Evolutionary conservation across 2,329 filamentous ascomycete genomes (phyloP), one percentile per base, ranked within the genome.

Genomic region (Passalora sequoiae): DNA sequence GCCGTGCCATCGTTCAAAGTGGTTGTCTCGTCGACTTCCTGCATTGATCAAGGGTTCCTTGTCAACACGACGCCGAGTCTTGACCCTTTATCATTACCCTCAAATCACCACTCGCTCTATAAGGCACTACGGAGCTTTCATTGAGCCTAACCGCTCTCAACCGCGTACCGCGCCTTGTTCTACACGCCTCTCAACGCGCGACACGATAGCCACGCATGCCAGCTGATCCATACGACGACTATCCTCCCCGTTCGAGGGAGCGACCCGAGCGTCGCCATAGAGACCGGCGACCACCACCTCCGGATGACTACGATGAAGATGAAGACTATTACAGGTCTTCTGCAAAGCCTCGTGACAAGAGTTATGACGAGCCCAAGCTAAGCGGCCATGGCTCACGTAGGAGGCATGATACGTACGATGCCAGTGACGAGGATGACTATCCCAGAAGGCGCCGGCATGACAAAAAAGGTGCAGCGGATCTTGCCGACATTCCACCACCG

Each of bases 351-450:
- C 46, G 49, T 37, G 44, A 44, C 19, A 24, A 12, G 7, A 20
- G 40, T n/a, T 31, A 48, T 20, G 51, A 52, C 6, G 47, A 51
- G 5, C 46, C 47, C 15, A 44, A 38, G 25, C 38, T 48, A 7
- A 44, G 39, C 37, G 42, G 44, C n/a, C 40, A 43, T 2, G 22
- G 46, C 30, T 35, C 15, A 8, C 44, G 49, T 36, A 45, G 37
- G 15, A 41, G 43, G 22, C 39, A 40, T 39, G 53, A 56, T 25
- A 50, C 43, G 3, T 61, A 60, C 44, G 56, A 60, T 42, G 56
- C 55, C 4, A 58, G 54, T 38, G 58, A 61, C 37, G 58, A 60
- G 29, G 55, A 59, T 27, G 46, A 52, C 30, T 41, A 53, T 29
- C 49, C 51, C 7, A 36, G 50, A n/a, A 41, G 46, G 28, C 46